Base-by-base conservation (phyloP, 352 stramenopile species). In the Blastocystis sp. region DNA sequence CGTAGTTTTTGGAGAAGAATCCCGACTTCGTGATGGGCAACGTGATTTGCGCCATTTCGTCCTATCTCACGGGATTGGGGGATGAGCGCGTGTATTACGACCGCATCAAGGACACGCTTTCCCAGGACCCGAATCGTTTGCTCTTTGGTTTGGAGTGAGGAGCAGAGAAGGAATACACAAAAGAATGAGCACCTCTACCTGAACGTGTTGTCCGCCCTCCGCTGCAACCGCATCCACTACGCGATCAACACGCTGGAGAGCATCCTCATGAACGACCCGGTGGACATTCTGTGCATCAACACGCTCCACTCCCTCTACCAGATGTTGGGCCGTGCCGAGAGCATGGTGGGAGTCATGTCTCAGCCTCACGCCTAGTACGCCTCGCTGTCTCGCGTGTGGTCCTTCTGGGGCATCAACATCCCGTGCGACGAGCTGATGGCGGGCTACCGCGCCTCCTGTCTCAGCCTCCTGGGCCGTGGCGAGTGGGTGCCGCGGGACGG, bases 11-110 rank as follows among this genome's bases (percentile, higher is more conserved):
- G n/a, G 41, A 62, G 17, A 34, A 62, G 10, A 40, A 79, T 43
- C 69, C 69, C 34, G 69, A 79, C 14, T 79, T 62, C 62, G 45
- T 79, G 21, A 79, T 79, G 69, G 69, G 38, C 52, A 79, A 79
- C 28, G 48, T 79, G 19, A 5, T 79, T 9, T 45, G 69, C n/a
- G 41, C 43, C 11, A 10, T 79, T 9, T 40, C 56, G 4, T 28
- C 43, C n/a, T 23, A 62, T 64, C 21, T 79, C 2, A 62, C 69
- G 1, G 69, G 69, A 43, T 38, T 79, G 11, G 69, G 69, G 11
- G 56, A 79, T 79, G 41, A 43, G 1, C 4, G 43, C 1, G 69
- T 41, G n/a, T 79, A 79, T 34, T 21, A 64, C n/a, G 19, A 79
- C 9, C 41, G 69, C 19, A 43, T 79, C 21, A 60, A 62, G 45